Conservation (phyloP, 2,329 filamentous ascomycete species). For the Epichloe sylvatica region DNA sequence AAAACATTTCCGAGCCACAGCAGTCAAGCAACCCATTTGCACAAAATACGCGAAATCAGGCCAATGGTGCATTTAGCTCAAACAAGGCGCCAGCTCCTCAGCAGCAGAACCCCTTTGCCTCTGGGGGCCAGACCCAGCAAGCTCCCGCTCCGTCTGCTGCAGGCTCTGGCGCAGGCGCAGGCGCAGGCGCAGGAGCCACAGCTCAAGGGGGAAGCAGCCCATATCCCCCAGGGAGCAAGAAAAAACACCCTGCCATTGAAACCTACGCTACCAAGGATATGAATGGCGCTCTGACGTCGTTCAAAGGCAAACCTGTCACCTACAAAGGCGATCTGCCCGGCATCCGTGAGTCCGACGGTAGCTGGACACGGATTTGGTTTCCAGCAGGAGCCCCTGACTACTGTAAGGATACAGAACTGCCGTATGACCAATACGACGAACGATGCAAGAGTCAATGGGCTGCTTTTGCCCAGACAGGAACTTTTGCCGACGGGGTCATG, state of each 20-base stretch:
- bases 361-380: slow-evolving; percentile 56
- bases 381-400: slow-evolving; percentile 53
- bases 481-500: slow-evolving; percentile 57
- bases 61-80: slow-evolving; percentile 12
- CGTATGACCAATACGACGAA: slow-evolving; percentile 42
- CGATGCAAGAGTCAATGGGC: slow-evolving; percentile 49
- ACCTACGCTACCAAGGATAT: slow-evolving; percentile 30
- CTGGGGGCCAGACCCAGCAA: slow-evolving; percentile 6
- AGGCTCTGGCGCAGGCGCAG: background rate
- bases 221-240: slow-evolving; percentile 30
- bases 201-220: slow-evolving; percentile 16
- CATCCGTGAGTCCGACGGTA: slow-evolving; percentile 37
- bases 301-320: slow-evolving; percentile 49
- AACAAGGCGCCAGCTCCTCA: slow-evolving; percentile 4
- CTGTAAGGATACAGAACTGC: slow-evolving; percentile 48
- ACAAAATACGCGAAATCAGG: slow-evolving; percentile 1
- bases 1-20: slow-evolving; percentile 8
- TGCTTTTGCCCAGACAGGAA: slow-evolving; percentile 48
- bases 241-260: slow-evolving; percentile 29
- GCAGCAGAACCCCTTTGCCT: slow-evolving; percentile 14
- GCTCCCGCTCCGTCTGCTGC: slow-evolving; percentile 5
- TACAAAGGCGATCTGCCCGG: slow-evolving; percentile 41
- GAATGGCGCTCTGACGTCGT: slow-evolving; percentile 36
- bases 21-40: slow-evolving; percentile 13
- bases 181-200: background rate